Percentiles rank a stretch among this genome's conserved stretches.
Conservation (phyloP, 2,329 filamentous ascomycete genomes). For the Scedosporium minutisporum region DNA sequence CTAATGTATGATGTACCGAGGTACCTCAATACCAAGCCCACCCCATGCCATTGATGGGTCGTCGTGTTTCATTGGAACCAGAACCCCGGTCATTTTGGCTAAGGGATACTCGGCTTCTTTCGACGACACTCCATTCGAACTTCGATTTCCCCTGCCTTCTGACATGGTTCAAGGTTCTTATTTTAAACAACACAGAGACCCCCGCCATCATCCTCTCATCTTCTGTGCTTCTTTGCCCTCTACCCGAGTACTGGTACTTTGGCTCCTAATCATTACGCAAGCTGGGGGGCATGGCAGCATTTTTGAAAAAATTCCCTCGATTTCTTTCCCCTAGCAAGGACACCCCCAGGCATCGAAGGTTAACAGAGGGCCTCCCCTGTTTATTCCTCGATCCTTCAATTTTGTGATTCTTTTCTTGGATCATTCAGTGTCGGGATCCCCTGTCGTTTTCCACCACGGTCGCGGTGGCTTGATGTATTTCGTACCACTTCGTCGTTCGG, state of each 20-base stretch:
- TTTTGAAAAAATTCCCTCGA: neutral
- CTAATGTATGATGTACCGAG: neutral
- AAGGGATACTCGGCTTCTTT: constrained; percentile 5
- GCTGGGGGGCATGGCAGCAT: neutral
- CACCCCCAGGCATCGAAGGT: neutral
- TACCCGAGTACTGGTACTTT: neutral
- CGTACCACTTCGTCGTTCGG: neutral
- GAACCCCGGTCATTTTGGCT: constrained; percentile 4
- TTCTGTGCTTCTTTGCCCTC: neutral
- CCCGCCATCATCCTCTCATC: constrained; percentile 5
- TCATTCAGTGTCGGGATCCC: neutral
- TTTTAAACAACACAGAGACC: constrained; percentile 3
- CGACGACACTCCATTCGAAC: constrained; percentile 6
- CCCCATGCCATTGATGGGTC: neutral
- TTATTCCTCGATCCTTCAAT: neutral
- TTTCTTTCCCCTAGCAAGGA: neutral
- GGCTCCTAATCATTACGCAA: neutral
- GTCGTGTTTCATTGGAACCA: constrained; percentile 6
- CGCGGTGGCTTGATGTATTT: neutral
- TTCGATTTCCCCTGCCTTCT: neutral
- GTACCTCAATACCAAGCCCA: neutral
- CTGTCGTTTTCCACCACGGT: neutral
- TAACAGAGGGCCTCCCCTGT: neutral
- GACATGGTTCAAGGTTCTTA: constrained; percentile 8
- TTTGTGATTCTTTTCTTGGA: neutral